Evolutionary conservation across 805 yeast genomes (phyloP), one percentile per base, ranked within the genome.

Genomic region (Suhomyces tanzawaensis): DNA sequence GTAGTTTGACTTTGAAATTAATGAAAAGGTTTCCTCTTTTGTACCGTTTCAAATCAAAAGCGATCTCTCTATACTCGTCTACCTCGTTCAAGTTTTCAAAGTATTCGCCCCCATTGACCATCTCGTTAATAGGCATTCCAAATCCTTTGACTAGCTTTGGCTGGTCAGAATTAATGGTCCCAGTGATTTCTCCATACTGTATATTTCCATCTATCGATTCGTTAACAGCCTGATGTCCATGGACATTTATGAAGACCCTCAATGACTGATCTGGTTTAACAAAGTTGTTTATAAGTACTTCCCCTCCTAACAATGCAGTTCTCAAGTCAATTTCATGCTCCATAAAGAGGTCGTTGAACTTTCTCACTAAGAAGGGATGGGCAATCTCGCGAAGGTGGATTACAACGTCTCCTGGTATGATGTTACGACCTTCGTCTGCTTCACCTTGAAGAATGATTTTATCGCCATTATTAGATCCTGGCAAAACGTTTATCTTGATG

Each of bases 361-460:
- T 61, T 43, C 83, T 62, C 11, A 63, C 63, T 39, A 75, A 69
- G 14, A 44, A 48, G 7, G 58, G 56, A 45, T 68, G 71, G 4
- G 52, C 48, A 32, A 65, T 42, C 46, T 74, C 72, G 26, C 67
- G 66, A 17, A 83, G 55, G 1, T 73, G 76, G 7, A 83, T 71
- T 3, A 81, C 60, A 5, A 83, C 82, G 54, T 83, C 86, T 2
- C 90, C 90, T 0, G 89, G 84, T 3, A 73, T 59, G 3, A 77
- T 61, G 42, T 71, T 67, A 14, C 73, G 55, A 0, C 79, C 83
- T 55, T 82, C 84, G 51, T 83, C 89, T 0, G 82, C 85, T 48
- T 76, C 81, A 4, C 80, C 76, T n/a, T 71, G 62, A 15, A 81
- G 58, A 1, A 77, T 62, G 14, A 81, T 69, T 31, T 64, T 59